Percentiles rank a stretch among this genome's conserved stretches.
phyloP scores from a whole-genome alignment of 1,139 yeast species.

The Geotrichum europaeum region DNA sequence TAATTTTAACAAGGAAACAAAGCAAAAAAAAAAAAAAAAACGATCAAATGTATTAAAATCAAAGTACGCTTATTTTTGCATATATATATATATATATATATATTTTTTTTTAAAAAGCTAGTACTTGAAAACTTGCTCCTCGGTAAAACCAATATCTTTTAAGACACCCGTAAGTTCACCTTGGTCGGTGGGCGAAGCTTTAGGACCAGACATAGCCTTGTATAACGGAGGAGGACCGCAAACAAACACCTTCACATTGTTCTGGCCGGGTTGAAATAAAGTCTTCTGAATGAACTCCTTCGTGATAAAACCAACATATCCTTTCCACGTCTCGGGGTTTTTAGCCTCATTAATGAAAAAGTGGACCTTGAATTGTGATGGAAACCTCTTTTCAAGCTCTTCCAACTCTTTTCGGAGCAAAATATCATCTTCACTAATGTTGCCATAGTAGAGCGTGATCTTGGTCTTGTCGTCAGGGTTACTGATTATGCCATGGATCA shows the following conservation, averaged over 20 bases:
- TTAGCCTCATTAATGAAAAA: constrained; percentile 70
- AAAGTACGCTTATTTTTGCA: not conserved
- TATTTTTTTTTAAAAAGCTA: not conserved
- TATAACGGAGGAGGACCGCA: constrained; percentile 90
- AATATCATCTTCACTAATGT: constrained; percentile 68
- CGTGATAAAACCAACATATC: constrained; percentile 58
- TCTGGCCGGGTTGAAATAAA: constrained; percentile 52
- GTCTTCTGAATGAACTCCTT: constrained; percentile 56
- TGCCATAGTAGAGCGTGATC: constrained; percentile 74
- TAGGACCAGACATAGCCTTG: constrained; percentile 79
- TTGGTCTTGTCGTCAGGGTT: constrained; percentile 83
- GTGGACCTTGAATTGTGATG: constrained; percentile 68
- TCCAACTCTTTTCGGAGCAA: constrained; percentile 74
- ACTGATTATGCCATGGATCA: constrained; percentile 44
- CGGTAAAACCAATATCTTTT: constrained; percentile 79
- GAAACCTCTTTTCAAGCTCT: constrained; percentile 52
- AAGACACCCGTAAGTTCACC: constrained; percentile 89
- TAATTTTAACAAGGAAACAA: not conserved
- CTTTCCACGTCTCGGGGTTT: constrained; percentile 41
- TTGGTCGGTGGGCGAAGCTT: constrained; percentile 84
- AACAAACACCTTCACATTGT: constrained; percentile 64
- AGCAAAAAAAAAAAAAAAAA: not conserved
- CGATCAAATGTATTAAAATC: not conserved
- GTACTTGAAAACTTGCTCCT: constrained; percentile 82
- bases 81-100: not conserved